phyloP scores from a whole-genome alignment of 2,329 filamentous ascomycete species.

The Chrysoporthe austroafricana region DNA sequence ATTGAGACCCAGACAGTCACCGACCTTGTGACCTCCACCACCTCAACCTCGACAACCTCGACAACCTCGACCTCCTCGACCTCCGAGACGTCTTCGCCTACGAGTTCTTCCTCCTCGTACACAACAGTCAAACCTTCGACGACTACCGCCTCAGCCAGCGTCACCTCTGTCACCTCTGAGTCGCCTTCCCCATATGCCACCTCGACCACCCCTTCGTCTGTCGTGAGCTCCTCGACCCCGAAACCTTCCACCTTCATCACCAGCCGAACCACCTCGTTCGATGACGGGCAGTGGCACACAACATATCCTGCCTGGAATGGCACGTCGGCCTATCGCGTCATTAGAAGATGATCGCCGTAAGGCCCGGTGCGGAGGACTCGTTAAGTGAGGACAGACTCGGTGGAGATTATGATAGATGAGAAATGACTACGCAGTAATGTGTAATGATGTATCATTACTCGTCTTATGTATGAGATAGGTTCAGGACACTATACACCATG shows the following conservation, averaged over 20 bases:
- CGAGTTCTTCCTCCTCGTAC: slow-evolving; percentile 1
- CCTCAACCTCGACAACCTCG: not conserved
- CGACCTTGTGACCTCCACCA: slow-evolving; percentile 3
- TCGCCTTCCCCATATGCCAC: slow-evolving; percentile 18
- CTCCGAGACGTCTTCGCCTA: not conserved
- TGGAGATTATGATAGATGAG: slow-evolving; percentile 1
- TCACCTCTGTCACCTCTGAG: not conserved
- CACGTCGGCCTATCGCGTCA: slow-evolving; percentile 4
- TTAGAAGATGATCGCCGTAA: not conserved
- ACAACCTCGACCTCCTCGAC: not conserved
- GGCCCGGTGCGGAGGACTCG: not conserved
- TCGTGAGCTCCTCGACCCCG: not conserved
- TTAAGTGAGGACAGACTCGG: not conserved
- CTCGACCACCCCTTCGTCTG: not conserved
- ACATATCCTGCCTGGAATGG: slow-evolving; percentile 26
- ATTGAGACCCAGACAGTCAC: slow-evolving; percentile 23
- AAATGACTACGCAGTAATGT: slow-evolving; percentile 17
- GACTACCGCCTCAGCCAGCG: not conserved
- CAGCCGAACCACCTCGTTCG: slow-evolving; percentile 17
- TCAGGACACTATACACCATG: not conserved
- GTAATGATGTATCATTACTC: slow-evolving; percentile 22
- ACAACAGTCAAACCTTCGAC: not conserved
- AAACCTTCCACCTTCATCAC: slow-evolving; percentile 25
- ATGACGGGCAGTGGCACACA: slow-evolving; percentile 29
- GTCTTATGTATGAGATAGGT: not conserved